Percentiles rank a stretch among this genome's conserved stretches.
Evolutionary conservation across 345 rosid species (phyloP).

Genomic region (Eucalyptus cloeziana): DNA sequence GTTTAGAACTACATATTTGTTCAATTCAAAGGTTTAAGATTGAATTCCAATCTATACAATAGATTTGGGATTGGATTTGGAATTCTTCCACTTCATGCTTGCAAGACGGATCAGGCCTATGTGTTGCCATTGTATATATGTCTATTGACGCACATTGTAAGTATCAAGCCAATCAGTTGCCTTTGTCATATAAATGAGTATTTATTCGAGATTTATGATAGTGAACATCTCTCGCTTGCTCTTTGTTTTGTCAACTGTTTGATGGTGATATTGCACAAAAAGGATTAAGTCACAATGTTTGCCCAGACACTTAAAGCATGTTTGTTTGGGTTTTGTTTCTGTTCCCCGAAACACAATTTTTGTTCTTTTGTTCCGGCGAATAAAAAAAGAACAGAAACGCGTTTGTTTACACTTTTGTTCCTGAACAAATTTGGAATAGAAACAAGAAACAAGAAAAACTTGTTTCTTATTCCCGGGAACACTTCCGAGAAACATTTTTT

Average conservation of each 20-base stretch:
- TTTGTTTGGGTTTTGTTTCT: no score
- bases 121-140: accelerated
- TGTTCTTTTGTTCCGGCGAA: no score
- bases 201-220: not conserved
- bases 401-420: no score
- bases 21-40: not conserved
- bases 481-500: no score
- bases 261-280: accelerated
- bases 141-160: accelerated
- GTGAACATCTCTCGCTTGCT: not conserved
- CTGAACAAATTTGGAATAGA: no score
- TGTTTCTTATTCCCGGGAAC: no score
- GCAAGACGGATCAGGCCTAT: accelerated
- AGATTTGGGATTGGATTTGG: not conserved
- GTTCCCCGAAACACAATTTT: no score
- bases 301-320: no score
- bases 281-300: not conserved
- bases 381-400: no score
- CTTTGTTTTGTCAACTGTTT: not conserved
- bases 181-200: accelerated
- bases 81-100: not conserved
- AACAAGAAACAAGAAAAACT: no score
- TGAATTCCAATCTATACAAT: not conserved
- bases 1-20: not conserved
- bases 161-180: accelerated